Percentiles rank a stretch among this genome's conserved stretches.
Conservation (phyloP, 2,329 filamentous ascomycete species). For the Gremmenia infestans region DNA sequence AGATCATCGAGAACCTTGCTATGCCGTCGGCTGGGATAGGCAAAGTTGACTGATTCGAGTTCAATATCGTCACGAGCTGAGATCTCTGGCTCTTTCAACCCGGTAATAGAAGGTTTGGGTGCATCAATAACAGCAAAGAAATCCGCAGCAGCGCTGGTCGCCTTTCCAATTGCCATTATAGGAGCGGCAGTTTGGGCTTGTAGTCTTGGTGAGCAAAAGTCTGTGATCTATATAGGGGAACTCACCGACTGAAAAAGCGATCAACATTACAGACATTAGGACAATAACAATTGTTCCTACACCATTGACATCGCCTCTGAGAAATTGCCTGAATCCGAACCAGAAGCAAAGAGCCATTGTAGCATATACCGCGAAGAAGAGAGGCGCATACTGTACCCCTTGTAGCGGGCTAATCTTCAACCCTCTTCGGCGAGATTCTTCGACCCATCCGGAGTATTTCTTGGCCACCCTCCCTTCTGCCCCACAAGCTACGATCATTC, state of each 20-base stretch:
- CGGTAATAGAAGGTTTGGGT: slow-evolving; percentile 34
- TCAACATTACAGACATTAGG: slow-evolving; percentile 52
- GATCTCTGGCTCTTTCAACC: slow-evolving; percentile 44
- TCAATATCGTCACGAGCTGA: slow-evolving; percentile 49
- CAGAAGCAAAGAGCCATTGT: slow-evolving; percentile 57
- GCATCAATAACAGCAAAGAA: slow-evolving; percentile 35
- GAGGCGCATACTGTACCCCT: slow-evolving; percentile 46
- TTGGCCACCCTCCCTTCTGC: slow-evolving; percentile 50
- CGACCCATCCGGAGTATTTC: slow-evolving; percentile 51
- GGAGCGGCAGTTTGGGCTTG: slow-evolving; percentile 47
- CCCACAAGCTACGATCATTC: slow-evolving; percentile 59
- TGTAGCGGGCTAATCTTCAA: slow-evolving; percentile 46
- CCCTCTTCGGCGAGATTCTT: slow-evolving; percentile 47
- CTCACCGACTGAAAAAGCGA: slow-evolving; percentile 49
- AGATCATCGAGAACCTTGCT: slow-evolving; percentile 59
- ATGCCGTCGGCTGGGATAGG: slow-evolving; percentile 63
- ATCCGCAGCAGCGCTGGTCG: slow-evolving; percentile 34
- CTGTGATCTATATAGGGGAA: background rate
- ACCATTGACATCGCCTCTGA: slow-evolving; percentile 42
- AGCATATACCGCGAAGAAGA: slow-evolving; percentile 34
- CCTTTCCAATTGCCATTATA: slow-evolving; percentile 44
- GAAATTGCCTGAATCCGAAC: slow-evolving; percentile 51
- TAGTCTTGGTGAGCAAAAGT: background rate
- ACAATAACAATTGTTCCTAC: slow-evolving; percentile 44
- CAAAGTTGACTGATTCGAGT: slow-evolving; percentile 63